phyloP scores from a whole-genome alignment of 2,329 filamentous ascomycete species.

The Aspergillus quadricinctus region DNA sequence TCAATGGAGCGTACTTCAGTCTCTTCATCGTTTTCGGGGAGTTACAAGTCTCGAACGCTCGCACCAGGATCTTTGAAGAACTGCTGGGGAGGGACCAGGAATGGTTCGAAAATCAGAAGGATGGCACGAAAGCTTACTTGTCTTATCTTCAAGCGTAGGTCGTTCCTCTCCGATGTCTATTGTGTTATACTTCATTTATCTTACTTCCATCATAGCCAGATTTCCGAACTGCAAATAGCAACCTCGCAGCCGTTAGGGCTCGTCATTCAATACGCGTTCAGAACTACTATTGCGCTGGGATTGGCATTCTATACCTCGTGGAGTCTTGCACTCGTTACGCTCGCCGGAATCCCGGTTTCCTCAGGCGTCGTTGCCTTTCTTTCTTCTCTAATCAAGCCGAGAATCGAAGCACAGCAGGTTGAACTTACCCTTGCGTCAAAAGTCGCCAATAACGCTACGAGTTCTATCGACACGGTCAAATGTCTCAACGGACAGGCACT shows the following conservation, averaged over 20 bases:
- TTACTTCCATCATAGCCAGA: conserved; percentile 55
- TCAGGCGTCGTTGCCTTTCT: conserved; percentile 56
- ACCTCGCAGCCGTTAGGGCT: conserved; percentile 76
- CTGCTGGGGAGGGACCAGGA: conserved; percentile 69
- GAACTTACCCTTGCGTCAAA: conserved; percentile 69
- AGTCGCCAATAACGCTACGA: conserved; percentile 63
- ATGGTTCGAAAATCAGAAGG: conserved; percentile 74
- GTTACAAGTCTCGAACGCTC: conserved; percentile 64
- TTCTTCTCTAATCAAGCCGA: conserved; percentile 58
- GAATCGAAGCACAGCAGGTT: conserved; percentile 64
- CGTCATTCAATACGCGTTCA: conserved; percentile 60
- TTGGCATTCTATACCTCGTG: conserved; percentile 78
- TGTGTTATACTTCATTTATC: neutral
- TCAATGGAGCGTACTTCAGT: conserved; percentile 63
- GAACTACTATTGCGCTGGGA: conserved; percentile 60
- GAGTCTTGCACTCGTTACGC: conserved; percentile 75
- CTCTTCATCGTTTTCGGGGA: conserved; percentile 78
- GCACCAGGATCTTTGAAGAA: conserved; percentile 61
- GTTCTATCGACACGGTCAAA: conserved; percentile 80
- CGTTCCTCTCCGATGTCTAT: neutral
- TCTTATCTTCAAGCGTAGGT: conserved; percentile 69
- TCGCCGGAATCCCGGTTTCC: conserved; percentile 68
- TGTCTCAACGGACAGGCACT: conserved; percentile 71
- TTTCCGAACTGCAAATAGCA: conserved; percentile 74
- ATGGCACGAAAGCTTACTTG: conserved; percentile 69